Evolutionary conservation across 768 basidiomycete species (phyloP).

Genomic region (Lyophyllum semitale): DNA sequence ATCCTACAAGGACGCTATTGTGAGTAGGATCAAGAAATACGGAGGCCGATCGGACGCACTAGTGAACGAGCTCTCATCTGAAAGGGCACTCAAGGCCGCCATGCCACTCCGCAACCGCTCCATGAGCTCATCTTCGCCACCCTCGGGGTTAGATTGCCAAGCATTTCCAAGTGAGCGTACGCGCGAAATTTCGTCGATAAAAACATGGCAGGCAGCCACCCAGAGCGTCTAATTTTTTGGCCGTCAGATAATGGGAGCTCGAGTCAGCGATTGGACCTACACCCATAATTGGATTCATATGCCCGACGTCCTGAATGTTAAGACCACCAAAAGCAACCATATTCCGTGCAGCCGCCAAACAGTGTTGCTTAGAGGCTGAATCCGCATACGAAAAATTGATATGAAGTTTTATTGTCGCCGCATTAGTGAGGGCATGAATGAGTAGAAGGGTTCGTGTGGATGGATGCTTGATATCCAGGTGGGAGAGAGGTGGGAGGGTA

Average conservation of each 20-base stretch:
- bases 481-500: conserved; percentile 33
- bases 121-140: conserved; percentile 43
- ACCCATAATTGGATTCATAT: conserved; percentile 53
- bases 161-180: conserved; percentile 33
- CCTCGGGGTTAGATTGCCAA: conserved; percentile 29
- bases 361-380: conserved; percentile 42
- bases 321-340: conserved; percentile 42
- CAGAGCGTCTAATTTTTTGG: conserved; percentile 41
- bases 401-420: conserved; percentile 55
- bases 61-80: conserved; percentile 45
- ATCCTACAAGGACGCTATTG: conserved; percentile 28
- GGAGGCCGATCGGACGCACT: conserved; percentile 35
- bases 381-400: conserved; percentile 45
- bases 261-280: conserved; percentile 33
- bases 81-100: conserved; percentile 42
- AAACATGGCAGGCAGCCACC: conserved; percentile 46
- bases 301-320: conserved; percentile 38
- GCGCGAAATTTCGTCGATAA: conserved; percentile 47
- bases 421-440: conserved; percentile 48
- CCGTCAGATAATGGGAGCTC: background rate
- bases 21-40: background rate
- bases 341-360: conserved; percentile 43
- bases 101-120: conserved; percentile 40
- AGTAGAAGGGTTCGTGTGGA: conserved; percentile 39
- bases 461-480: conserved; percentile 34